These are phyloP conservation scores for Phytopythium kandeliae DNA, from an alignment of 352 stramenopile species.

Conservation along the genomic window DNA sequence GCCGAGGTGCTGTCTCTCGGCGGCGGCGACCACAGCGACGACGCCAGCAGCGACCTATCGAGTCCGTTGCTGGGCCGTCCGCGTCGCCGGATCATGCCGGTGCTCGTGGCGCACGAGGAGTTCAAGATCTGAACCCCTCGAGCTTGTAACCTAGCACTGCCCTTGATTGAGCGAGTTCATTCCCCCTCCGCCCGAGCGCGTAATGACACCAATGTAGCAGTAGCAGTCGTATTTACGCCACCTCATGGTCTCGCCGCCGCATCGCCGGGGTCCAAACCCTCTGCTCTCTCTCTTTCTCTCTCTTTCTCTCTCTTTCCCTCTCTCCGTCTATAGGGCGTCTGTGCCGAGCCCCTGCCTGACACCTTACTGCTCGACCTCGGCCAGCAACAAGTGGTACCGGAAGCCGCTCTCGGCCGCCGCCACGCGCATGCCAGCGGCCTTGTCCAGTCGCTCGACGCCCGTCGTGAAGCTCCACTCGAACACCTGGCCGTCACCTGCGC, in stretches of 20 bases:
- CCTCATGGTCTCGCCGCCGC: too few relatives aligned
- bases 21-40: slow-evolving; percentile 14
- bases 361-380: slow-evolving; percentile 12
- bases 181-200: too few relatives aligned
- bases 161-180: neutral
- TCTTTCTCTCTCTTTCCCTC: too few relatives aligned
- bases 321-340: too few relatives aligned
- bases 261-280: too few relatives aligned
- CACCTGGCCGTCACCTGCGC: slow-evolving; percentile 41
- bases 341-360: too few relatives aligned
- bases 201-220: neutral
- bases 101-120: slow-evolving; percentile 45
- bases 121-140: slow-evolving; percentile 37
- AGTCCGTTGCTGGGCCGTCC: slow-evolving; percentile 25
- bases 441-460: slow-evolving; percentile 43
- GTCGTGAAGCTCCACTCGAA: slow-evolving; percentile 73
- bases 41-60: slow-evolving; percentile 17
- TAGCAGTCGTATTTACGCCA: slow-evolving; percentile 2
- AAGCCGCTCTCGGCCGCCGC: slow-evolving; percentile 69
- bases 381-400: slow-evolving; percentile 63
- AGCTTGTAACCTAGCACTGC: neutral
- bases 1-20: slow-evolving; percentile 9
- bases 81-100: slow-evolving; percentile 47
- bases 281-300: too few relatives aligned
- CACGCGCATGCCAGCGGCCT: slow-evolving; percentile 33